Percentiles rank a stretch among this genome's conserved stretches.
These are phyloP conservation scores for Yamadazyma pseudoaaseri DNA, from an alignment of 1,139 yeast species.

Conservation along the genomic window DNA sequence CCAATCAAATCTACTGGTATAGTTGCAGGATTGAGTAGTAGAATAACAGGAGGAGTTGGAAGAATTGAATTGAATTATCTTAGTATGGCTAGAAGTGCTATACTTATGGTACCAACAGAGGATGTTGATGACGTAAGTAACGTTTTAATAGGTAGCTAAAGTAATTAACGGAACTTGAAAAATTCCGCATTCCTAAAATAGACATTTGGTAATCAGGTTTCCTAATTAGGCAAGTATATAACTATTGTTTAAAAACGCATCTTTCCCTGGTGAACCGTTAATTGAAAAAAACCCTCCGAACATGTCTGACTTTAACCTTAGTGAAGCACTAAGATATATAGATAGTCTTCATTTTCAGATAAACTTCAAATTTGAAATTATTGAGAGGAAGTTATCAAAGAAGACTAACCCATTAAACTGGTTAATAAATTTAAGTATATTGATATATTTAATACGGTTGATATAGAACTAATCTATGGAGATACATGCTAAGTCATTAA, in stretches of 20 bases:
- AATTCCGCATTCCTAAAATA: constrained; percentile 1
- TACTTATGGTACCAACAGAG: constrained; percentile 60
- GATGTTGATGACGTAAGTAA: constrained; percentile 31
- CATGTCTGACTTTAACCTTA: constrained; percentile 2
- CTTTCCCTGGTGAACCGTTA: too few relatives aligned
- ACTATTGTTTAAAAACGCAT: too few relatives aligned
- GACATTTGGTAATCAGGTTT: not conserved
- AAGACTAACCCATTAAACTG: constrained; percentile 4
- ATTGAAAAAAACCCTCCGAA: not conserved
- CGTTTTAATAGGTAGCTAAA: constrained; percentile 12
- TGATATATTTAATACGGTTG: constrained; percentile 6
- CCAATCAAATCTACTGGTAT: constrained; percentile 67
- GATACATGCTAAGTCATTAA: not conserved
- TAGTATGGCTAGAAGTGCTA: constrained; percentile 61
- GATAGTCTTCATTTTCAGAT: constrained; percentile 9
- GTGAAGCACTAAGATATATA: constrained; percentile 7
- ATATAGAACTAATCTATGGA: constrained; percentile 2
- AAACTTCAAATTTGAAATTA: constrained; percentile 8
- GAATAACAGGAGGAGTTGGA: constrained; percentile 36
- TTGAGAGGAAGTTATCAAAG: constrained; percentile 5
- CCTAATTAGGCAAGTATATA: not conserved
- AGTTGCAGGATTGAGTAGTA: constrained; percentile 64
- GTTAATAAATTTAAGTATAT: constrained; percentile 6
- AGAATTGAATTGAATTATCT: constrained; percentile 54
- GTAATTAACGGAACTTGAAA: too few relatives aligned